A percentile compares a stretch with the other conserved stretches of the same genome.
These are phyloP conservation scores for Kodamaea anthophila DNA, from an alignment of 1,139 yeast species.

Conservation along the genomic window DNA sequence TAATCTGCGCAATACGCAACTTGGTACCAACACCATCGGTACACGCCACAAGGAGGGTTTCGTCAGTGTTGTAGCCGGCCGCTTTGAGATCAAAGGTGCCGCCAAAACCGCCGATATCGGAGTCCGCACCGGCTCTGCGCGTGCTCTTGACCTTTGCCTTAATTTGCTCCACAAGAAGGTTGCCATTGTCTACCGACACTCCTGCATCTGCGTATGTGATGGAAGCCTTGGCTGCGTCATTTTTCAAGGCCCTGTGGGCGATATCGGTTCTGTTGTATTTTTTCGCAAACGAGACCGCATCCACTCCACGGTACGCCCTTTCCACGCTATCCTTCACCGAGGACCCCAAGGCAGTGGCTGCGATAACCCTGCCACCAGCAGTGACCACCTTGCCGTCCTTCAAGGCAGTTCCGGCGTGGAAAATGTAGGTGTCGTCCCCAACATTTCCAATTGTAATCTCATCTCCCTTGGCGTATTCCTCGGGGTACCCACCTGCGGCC, in stretches of 20 bases:
- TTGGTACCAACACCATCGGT: constrained; percentile 99
- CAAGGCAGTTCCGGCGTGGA: constrained; percentile 89
- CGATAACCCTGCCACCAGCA: constrained; percentile 95
- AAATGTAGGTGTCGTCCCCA: constrained; percentile 57
- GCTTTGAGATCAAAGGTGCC: constrained; percentile 87
- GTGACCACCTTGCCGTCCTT: constrained; percentile 63
- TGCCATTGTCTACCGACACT: constrained; percentile 95
- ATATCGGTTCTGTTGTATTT: constrained; percentile 88
- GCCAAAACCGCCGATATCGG: constrained; percentile 98
- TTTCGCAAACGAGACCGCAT: constrained; percentile 60
- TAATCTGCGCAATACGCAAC: constrained; percentile 86
- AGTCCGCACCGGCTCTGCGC: constrained; percentile 92
- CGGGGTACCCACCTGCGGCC: constrained; percentile 98
- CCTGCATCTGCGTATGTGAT: constrained; percentile 92
- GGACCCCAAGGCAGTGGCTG: constrained; percentile 80
- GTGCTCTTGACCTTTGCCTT: constrained; percentile 92
- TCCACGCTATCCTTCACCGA: constrained; percentile 76
- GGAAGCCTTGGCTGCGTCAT: constrained; percentile 20
- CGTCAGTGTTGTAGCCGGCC: constrained; percentile 74
- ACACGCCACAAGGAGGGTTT: constrained; percentile 88
- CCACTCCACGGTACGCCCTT: constrained; percentile 81
- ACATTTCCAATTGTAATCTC: constrained; percentile 56
- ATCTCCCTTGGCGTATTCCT: constrained; percentile 78
- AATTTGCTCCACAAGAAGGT: constrained; percentile 80
- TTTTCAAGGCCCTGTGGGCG: constrained; percentile 91